Evolutionary conservation across 129 eudicot genomes (phyloP).

Genomic region (Tagetes patula): DNA sequence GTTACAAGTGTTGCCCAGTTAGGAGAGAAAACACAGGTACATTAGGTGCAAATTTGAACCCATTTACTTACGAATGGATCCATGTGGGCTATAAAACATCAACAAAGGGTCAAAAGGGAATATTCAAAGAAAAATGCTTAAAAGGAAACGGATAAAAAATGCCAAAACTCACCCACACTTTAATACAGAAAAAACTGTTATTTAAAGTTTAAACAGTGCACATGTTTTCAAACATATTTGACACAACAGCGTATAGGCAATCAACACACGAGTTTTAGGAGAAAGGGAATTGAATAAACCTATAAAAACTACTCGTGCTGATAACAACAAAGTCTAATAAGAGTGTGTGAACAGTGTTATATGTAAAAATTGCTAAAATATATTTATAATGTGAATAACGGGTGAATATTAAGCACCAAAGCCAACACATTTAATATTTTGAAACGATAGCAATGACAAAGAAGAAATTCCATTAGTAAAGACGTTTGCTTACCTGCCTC

Average conservation of each 20-base stretch:
- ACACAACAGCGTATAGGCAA: not conserved
- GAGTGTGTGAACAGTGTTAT: not conserved
- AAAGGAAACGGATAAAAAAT: conserved; percentile 2
- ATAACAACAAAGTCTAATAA: not conserved
- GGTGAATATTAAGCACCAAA: not conserved
- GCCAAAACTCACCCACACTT: not conserved
- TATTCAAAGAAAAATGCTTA: not conserved
- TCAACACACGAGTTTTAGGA: not conserved
- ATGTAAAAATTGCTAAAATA: not conserved
- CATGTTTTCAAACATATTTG: not conserved
- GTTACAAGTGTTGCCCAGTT: not conserved
- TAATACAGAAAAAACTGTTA: not conserved
- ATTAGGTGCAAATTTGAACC: not conserved
- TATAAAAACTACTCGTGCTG: not conserved
- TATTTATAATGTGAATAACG: not conserved
- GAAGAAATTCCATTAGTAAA: conserved; percentile 1
- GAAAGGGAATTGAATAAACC: not conserved
- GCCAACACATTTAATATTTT: not conserved
- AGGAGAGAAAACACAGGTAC: not conserved
- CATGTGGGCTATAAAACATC: not conserved
- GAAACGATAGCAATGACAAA: not conserved
- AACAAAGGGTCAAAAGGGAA: not conserved
- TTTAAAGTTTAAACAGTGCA: not conserved
- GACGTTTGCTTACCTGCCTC: conserved; percentile 57
- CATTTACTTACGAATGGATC: not conserved